These are phyloP conservation scores for Sporothrix sp. DNA, from an alignment of 2,329 filamentous ascomycete genomes.

Conservation along the genomic window DNA sequence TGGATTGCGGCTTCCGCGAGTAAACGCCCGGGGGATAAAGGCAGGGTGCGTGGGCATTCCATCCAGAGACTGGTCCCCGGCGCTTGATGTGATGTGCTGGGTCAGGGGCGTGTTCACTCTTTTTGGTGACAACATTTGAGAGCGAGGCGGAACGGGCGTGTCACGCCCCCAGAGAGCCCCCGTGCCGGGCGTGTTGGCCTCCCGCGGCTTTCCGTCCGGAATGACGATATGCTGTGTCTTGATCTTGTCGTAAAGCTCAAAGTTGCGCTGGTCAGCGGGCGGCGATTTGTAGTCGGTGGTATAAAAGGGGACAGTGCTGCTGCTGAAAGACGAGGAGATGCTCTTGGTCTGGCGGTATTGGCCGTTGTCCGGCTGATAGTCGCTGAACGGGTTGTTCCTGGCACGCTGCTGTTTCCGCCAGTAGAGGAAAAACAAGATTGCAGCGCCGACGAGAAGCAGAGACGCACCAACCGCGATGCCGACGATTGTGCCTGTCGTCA, in stretches of 20 bases:
- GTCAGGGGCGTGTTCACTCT: not conserved
- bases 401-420: conserved; percentile 34
- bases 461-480: conserved; percentile 42
- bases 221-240: conserved; percentile 12
- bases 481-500: conserved; percentile 41
- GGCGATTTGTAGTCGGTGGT: conserved; percentile 26
- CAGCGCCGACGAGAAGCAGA: conserved; percentile 32
- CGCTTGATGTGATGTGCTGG: not conserved
- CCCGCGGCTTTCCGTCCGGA: not conserved
- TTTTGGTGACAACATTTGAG: not conserved
- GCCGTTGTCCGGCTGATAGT: conserved; percentile 8
- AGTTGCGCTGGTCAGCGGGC: not conserved
- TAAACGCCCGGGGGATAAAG: conserved; percentile 31
- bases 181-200: not conserved
- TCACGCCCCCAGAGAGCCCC: conserved; percentile 5
- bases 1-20: conserved; percentile 9
- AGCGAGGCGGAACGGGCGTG: not conserved
- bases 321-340: conserved; percentile 11
- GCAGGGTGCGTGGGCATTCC: conserved; percentile 40
- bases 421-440: conserved; percentile 38
- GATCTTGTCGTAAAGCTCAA: conserved; percentile 26
- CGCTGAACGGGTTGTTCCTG: conserved; percentile 7
- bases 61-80: conserved; percentile 9
- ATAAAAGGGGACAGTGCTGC: conserved; percentile 18
- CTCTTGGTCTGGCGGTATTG: conserved; percentile 3